Percentiles rank a stretch among this genome's conserved stretches.
phyloP scores from a whole-genome alignment of 148 eudicot species.

The Rhododendron mucronatum region DNA sequence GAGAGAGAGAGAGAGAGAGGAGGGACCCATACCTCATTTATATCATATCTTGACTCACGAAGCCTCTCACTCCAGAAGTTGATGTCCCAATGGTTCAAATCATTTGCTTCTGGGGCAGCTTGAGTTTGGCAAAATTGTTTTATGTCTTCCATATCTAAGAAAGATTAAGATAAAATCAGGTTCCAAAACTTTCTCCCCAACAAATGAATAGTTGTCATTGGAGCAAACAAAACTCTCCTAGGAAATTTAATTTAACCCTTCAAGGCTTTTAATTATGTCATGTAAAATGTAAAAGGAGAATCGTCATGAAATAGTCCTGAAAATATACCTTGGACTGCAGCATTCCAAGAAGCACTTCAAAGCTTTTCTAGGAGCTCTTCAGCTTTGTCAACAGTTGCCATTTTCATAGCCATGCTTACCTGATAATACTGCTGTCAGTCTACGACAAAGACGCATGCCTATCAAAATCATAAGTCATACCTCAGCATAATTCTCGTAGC shows the following conservation, averaged over 20 bases:
- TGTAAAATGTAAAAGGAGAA: neutral
- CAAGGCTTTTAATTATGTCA: neutral
- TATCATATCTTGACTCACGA: slow-evolving; percentile 87
- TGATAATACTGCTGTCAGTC: slow-evolving; percentile 26
- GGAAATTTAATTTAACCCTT: neutral
- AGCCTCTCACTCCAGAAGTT: slow-evolving; percentile 99
- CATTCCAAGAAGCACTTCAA: slow-evolving; percentile 87
- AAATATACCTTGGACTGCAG: slow-evolving; percentile 78
- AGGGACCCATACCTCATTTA: slow-evolving; percentile 65
- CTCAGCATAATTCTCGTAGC: slow-evolving; percentile 91
- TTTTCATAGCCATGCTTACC: slow-evolving; percentile 99
- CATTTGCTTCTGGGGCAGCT: slow-evolving; percentile 77
- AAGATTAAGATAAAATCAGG: neutral
- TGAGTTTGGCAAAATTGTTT: slow-evolving; percentile 64
- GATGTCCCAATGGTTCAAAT: slow-evolving; percentile 78
- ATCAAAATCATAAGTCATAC: slow-evolving; percentile 31
- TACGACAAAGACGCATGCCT: neutral
- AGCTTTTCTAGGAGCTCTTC: slow-evolving; percentile 90
- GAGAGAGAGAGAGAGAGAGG: no score
- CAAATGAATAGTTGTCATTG: neutral
- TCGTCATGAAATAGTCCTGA: neutral
- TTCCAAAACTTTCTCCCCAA: neutral
- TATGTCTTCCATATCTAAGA: slow-evolving; percentile 78
- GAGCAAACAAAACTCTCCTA: neutral
- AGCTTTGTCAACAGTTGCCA: slow-evolving; percentile 95